Conservation (phyloP, 345 rosid species). For the Dipteronia dyeriana region DNA sequence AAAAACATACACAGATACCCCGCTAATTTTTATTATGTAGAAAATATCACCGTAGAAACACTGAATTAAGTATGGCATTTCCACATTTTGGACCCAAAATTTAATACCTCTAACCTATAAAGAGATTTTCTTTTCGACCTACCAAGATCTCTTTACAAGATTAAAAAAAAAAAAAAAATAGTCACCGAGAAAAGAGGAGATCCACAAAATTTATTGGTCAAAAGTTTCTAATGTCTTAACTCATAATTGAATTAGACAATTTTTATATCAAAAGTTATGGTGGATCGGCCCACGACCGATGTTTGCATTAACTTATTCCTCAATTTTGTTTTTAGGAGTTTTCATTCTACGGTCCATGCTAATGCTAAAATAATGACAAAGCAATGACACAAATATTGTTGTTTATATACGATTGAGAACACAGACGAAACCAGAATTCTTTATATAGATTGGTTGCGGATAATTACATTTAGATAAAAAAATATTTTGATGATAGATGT, state of each 20-base stretch:
- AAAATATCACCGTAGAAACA: no score
- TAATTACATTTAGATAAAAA: no score
- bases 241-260: slow-evolving; percentile 23
- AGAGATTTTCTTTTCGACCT: not conserved
- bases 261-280: slow-evolving; percentile 7
- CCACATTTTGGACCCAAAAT: not conserved
- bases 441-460: no score
- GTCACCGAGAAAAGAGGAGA: not conserved
- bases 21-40: no score
- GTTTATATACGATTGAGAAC: no score
- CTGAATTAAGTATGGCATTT: no score
- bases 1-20: no score
- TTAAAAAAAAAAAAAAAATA: not conserved
- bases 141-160: not conserved
- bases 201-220: not conserved
- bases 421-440: no score
- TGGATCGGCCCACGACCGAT: not conserved
- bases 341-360: not conserved
- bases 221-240: not conserved
- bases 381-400: not conserved
- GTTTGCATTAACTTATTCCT: not conserved
- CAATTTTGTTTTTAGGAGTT: not conserved
- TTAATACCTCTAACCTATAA: not conserved
- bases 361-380: not conserved
- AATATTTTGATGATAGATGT: no score